A percentile compares a stretch with the other conserved stretches of the same genome.
phyloP scores from a whole-genome alignment of 768 basidiomycete species.

The Boletus subcaerulescens region DNA sequence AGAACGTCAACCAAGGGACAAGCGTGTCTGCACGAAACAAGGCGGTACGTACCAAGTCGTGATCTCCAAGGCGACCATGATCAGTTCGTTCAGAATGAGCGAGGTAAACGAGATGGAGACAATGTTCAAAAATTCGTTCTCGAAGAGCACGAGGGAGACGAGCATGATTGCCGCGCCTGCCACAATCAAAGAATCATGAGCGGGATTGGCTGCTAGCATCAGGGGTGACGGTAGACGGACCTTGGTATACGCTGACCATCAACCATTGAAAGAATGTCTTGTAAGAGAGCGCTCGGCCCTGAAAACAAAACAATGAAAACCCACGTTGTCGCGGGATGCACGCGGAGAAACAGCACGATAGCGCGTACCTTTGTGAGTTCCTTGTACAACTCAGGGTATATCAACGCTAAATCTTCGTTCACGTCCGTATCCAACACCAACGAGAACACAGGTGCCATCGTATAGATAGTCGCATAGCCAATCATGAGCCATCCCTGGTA shows the following conservation, averaged over 20 bases:
- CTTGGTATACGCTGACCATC: conserved; percentile 97
- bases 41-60: conserved; percentile 76
- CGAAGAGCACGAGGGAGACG: conserved; percentile 92
- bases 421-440: conserved; percentile 94
- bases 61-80: conserved; percentile 98
- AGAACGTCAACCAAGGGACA: background rate
- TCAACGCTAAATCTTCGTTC: conserved; percentile 88
- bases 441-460: conserved; percentile 98
- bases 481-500: conserved; percentile 99
- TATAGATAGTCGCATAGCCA: conserved; percentile 94
- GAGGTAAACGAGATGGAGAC: conserved; percentile 98
- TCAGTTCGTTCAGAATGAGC: conserved; percentile 91
- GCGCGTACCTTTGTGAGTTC: conserved; percentile 83
- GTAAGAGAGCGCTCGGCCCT: conserved; percentile 93
- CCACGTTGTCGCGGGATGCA: background rate
- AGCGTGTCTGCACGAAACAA: background rate
- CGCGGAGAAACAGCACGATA: background rate
- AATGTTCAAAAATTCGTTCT: conserved; percentile 96
- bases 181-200: background rate
- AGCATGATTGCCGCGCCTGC: conserved; percentile 98
- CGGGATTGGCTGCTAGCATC: background rate
- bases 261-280: conserved; percentile 99
- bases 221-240: conserved; percentile 36
- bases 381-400: conserved; percentile 98
- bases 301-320: background rate